Evolutionary conservation across 768 basidiomycete genomes (phyloP).

Genomic region (Gyrodon lividus): DNA sequence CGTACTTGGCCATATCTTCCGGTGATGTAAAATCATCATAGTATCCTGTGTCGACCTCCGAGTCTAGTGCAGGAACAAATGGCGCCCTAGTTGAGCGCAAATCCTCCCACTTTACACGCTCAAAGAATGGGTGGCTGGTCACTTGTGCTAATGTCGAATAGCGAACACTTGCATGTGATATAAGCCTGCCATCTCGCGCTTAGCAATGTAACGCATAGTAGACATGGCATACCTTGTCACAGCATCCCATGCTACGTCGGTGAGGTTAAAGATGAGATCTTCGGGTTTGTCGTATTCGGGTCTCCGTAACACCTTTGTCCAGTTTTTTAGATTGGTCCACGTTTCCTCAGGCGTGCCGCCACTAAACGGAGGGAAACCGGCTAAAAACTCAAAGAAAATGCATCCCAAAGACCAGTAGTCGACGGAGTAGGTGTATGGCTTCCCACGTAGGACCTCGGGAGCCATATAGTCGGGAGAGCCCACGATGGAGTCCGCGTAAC

Average conservation of each 20-base stretch:
- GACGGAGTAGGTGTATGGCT: constrained; percentile 93
- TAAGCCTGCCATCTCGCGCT: constrained; percentile 52
- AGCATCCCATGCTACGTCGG: constrained; percentile 91
- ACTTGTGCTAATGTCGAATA: constrained; percentile 74
- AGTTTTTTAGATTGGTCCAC: constrained; percentile 98
- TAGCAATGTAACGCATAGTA: background rate
- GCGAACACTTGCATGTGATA: constrained; percentile 82
- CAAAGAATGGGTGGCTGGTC: constrained; percentile 80
- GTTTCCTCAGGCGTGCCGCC: constrained; percentile 96
- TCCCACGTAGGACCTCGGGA: constrained; percentile 88
- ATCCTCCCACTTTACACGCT: constrained; percentile 69
- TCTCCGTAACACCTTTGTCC: constrained; percentile 87
- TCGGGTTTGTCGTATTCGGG: constrained; percentile 96
- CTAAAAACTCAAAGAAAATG: constrained; percentile 95
- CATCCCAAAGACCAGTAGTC: constrained; percentile 99
- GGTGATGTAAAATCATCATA: constrained; percentile 87
- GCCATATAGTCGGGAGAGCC: constrained; percentile 99
- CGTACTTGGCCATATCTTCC: constrained; percentile 98
- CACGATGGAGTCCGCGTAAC: constrained; percentile 96
- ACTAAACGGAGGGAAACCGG: constrained; percentile 97
- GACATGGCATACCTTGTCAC: constrained; percentile 65
- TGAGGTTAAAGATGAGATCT: constrained; percentile 94
- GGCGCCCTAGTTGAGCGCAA: constrained; percentile 78
- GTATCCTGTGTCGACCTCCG: constrained; percentile 93
- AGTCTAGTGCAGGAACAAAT: constrained; percentile 92